Evolutionary conservation across 768 basidiomycete species (phyloP), one percentile per base, ranked within the genome.

Genomic region (Hygrophorus russula): DNA sequence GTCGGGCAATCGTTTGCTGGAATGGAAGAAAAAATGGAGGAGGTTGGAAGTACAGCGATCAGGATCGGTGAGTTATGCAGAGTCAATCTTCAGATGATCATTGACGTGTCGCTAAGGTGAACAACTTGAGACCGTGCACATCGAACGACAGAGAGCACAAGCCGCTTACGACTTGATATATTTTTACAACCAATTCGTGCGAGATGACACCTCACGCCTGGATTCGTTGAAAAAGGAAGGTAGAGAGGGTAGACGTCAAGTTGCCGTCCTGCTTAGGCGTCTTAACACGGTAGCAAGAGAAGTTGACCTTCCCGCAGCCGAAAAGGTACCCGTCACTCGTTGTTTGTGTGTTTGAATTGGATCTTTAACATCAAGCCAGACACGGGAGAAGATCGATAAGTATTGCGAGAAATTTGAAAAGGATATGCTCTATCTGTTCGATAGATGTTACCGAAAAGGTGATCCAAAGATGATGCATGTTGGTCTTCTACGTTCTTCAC

Each of bases 381-480:
- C 92, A 2, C 70, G 87, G 48, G 92, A 96, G 58, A 82, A 71
- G 46, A 91, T 99, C 47, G 94, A 98, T 54, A 86, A 84, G 57
- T 98, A 97, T 53, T 96, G 96, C 65, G 96, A 99, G 65, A 89
- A 85, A 60, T 98, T 98, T 51, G 96, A 99, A 62, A 98, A 94
- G 65, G 94, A 98, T 57, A 94, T 97, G 79, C 76, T 99, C 42
- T 80, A 86, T 56, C 68, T 98, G 33, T 99, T 99, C 57, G 96
- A 99, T 59, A 70, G 85, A 51, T 93, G 88, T 54, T 99, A 98
- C 62, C 78, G 93, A 41, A 89, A 90, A 57, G 92, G 93, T 27
- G 96, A 99, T 57, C 96, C 96, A 0, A 94, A 94, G 64, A 88
- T 97, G 85, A 99, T 99, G 96, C 89, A 93, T 65, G 96, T 85